phyloP scores from a whole-genome alignment of 2,329 filamentous ascomycete species.

The Aspergillus sergii region DNA sequence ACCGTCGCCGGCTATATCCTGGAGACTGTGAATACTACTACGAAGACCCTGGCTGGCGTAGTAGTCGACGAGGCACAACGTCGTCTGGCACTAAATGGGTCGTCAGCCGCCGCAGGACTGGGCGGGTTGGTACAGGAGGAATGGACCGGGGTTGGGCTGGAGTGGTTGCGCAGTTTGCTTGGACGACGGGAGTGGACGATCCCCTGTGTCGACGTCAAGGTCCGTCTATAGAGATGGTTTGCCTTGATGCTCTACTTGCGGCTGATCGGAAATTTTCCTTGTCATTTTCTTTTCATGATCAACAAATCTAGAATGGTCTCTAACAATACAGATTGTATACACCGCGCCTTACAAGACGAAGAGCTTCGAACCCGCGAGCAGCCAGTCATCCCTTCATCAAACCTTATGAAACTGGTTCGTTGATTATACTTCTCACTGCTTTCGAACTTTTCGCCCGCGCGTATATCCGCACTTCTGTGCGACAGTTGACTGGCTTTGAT shows the following conservation, averaged over 20 bases:
- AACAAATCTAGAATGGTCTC: background rate
- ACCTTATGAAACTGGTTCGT: background rate
- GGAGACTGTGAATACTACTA: slow-evolving; percentile 68
- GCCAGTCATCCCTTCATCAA: background rate
- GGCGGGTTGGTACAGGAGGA: slow-evolving; percentile 53
- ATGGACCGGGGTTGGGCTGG: slow-evolving; percentile 77
- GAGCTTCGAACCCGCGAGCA: background rate
- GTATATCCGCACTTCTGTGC: background rate
- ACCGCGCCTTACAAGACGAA: background rate
- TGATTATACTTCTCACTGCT: background rate
- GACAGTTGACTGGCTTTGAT: background rate
- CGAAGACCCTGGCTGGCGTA: slow-evolving; percentile 66
- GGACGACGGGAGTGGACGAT: slow-evolving; percentile 87
- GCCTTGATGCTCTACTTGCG: background rate
- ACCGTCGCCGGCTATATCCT: slow-evolving; percentile 42
- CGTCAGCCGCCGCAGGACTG: slow-evolving; percentile 23
- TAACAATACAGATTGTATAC: background rate
- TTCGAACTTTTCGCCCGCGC: background rate
- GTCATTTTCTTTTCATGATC: background rate
- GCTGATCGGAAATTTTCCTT: background rate
- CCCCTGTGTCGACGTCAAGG: slow-evolving; percentile 85
- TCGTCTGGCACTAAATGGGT: slow-evolving; percentile 31
- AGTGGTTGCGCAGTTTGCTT: slow-evolving; percentile 81
- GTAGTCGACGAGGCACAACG: slow-evolving; percentile 63
- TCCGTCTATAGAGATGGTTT: slow-evolving; percentile 62